These are phyloP conservation scores for Phalaenopsis equestris DNA, from an alignment of 106 monocot species.

Conservation along the genomic window DNA sequence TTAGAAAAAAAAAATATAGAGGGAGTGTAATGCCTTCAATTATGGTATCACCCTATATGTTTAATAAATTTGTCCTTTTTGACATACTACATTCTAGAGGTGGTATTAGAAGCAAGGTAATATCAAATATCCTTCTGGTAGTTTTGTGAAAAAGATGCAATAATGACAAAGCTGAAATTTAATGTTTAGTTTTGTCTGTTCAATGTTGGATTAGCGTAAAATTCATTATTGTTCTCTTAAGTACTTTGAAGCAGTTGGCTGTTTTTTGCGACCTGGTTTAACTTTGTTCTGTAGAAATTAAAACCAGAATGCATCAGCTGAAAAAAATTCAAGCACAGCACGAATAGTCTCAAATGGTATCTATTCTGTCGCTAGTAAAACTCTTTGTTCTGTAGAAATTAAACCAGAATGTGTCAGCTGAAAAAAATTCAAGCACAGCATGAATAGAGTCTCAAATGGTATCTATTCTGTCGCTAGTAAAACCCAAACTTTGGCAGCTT, in stretches of 20 bases:
- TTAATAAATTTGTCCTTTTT: neutral
- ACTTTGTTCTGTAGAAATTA: conserved; percentile 34
- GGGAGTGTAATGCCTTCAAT: no score
- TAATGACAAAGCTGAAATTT: neutral
- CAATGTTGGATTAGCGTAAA: neutral
- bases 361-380: conserved; percentile 11
- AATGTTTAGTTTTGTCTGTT: neutral
- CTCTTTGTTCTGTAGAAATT: conserved; percentile 58
- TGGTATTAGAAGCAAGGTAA: neutral
- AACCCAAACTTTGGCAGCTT: conserved; percentile 6
- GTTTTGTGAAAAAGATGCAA: neutral
- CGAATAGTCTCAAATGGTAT: neutral
- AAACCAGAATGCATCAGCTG: conserved; percentile 23
- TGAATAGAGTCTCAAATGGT: neutral
- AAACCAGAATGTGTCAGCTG: conserved; percentile 22
- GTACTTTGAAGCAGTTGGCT: neutral
- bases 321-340: conserved; percentile 20
- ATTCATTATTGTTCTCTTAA: neutral
- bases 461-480: conserved; percentile 11
- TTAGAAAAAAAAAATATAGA: no score
- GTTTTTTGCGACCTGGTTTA: neutral
- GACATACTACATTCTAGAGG: neutral
- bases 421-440: conserved; percentile 20
- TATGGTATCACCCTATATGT: neutral
- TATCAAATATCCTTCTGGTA: neutral